Evolutionary conservation across 116 monocot species (phyloP), one percentile per base, ranked within the genome.

Genomic region (Cymodocea nodosa): DNA sequence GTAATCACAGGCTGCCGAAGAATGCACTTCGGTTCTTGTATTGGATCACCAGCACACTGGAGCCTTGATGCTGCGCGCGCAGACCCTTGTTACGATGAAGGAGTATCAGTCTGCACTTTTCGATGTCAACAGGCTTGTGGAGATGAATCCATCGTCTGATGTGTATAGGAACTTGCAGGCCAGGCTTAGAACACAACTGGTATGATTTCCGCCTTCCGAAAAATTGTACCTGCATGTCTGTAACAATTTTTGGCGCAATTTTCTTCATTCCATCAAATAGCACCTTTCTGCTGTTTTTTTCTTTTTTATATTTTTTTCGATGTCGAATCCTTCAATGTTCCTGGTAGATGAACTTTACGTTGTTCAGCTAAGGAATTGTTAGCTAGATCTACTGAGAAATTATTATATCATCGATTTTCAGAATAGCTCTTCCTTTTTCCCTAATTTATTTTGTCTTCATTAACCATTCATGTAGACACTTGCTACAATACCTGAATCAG

Each of bases 91-190:
- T 17, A 89, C 86, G 9, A 76, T 99, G 1, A 92, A 89, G 81
- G 92, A 99, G 22, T 99, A 99, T 65, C 89, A 83, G 35, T 99
- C 92, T 6, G 99, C 99, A 8, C 79, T 92, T 16, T 92, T 99
- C 69, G 99, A 99, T 81, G 92, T 92, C 63, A 99, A 89, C 80
- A 79, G 92, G 66, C 76, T 92, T 61, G 89, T 89, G 60, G 93
- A 93, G 65, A 55, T 99, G 49, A 88, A 85, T 74, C 87, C 99
- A 71, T 71, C 81, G 57, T 99, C 99, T 67, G 89, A 92, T 66
- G 93, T 87, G 30, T 93, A 87, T 61, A 77, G 64, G 36, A 89
- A 89, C 71, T 68, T 99, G 20, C 89, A 99, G 50, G 77, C 87
- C n/a, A 87, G 92, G 23, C 69, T 99, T 52, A 92, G 73, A 72